These are phyloP conservation scores for Amanita rubescens DNA, from an alignment of 768 basidiomycete genomes.

Conservation along the genomic window DNA sequence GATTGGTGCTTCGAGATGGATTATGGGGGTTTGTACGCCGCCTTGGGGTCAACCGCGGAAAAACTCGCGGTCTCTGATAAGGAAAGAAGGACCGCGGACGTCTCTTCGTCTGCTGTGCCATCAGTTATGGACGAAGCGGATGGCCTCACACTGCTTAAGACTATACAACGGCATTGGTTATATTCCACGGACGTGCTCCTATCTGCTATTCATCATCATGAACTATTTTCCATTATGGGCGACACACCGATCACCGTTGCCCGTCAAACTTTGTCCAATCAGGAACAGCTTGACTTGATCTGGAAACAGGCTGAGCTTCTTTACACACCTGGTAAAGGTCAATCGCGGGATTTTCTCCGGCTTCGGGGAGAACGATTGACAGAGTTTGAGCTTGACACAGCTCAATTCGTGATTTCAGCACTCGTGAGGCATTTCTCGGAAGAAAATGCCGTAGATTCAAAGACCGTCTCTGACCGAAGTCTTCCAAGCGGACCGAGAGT, in stretches of 20 bases:
- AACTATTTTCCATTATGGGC: neutral
- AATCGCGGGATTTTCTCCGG: neutral
- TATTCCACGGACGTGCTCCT: neutral
- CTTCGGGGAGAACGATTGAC: constrained; percentile 24
- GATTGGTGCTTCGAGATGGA: constrained; percentile 24
- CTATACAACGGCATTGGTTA: neutral
- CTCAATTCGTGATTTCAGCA: constrained; percentile 45
- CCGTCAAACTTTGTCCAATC: neutral
- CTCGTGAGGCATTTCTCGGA: constrained; percentile 38
- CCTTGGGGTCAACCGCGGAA: neutral
- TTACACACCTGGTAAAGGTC: neutral
- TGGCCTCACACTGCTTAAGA: neutral
- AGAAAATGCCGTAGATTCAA: constrained; percentile 15
- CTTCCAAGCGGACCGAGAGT: constrained; percentile 11
- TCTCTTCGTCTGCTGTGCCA: neutral
- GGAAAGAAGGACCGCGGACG: neutral
- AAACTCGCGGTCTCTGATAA: neutral
- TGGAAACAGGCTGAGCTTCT: constrained; percentile 4
- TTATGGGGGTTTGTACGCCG: constrained; percentile 2
- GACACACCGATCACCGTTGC: neutral
- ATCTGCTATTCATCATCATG: neutral
- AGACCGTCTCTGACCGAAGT: constrained; percentile 6
- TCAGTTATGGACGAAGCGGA: neutral
- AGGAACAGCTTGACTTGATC: constrained; percentile 3
- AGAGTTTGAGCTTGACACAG: constrained; percentile 53